Evolutionary conservation across 345 rosid genomes (phyloP).

Genomic region (Raphanus raphanistrum): DNA sequence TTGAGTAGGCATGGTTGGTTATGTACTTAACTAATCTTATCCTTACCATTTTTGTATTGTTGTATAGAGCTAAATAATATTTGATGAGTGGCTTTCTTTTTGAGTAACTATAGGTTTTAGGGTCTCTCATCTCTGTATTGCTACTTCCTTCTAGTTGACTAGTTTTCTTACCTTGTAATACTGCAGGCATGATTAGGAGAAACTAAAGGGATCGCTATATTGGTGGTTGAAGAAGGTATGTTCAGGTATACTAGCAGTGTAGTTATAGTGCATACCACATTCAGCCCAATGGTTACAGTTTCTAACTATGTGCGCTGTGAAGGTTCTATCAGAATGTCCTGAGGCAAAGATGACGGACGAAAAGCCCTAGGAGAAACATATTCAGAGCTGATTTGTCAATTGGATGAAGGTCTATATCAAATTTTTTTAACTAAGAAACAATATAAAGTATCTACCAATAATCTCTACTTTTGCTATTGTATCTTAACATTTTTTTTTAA

Average conservation of each 20-base stretch:
- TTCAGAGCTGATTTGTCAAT: too few relatives aligned
- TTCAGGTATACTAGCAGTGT: constrained; percentile 41
- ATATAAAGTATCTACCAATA: too few relatives aligned
- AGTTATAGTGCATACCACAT: neutral
- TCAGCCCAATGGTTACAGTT: constrained; percentile 1
- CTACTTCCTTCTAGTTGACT: neutral
- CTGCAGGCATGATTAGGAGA: constrained; percentile 73
- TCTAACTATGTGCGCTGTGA: constrained; percentile 33
- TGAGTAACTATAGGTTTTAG: neutral
- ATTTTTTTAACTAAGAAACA: too few relatives aligned
- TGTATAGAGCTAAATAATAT: neutral
- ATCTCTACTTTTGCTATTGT: too few relatives aligned
- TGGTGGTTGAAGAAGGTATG: constrained; percentile 96
- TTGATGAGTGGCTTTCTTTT: neutral
- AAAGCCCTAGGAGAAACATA: constrained; percentile 32
- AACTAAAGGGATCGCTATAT: constrained; percentile 67
- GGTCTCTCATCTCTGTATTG: neutral
- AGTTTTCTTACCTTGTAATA: constrained; percentile 4
- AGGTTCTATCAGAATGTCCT: constrained; percentile 85
- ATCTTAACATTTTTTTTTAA: too few relatives aligned
- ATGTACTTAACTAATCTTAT: too few relatives aligned
- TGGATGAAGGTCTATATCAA: constrained; percentile 46
- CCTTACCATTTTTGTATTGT: too few relatives aligned
- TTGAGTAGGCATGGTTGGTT: neutral
- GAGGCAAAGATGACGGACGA: constrained; percentile 68